Evolutionary conservation across 768 basidiomycete species (phyloP).

Genomic region (Termitomyces sp.): DNA sequence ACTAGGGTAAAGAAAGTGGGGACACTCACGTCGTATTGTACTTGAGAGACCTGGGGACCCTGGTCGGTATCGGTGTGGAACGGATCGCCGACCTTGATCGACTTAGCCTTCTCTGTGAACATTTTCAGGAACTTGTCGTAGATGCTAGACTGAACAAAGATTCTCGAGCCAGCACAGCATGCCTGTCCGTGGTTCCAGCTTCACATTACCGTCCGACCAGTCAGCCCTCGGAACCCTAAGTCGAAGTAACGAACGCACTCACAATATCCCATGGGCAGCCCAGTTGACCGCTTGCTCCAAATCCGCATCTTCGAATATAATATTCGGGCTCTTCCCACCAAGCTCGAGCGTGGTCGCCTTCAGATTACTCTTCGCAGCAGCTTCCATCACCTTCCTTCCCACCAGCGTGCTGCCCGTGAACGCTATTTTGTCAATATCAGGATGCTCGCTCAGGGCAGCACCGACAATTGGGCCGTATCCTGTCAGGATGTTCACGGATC

Average conservation of each 20-base stretch:
- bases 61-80: slow-evolving; percentile 56
- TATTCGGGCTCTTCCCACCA: slow-evolving; percentile 61
- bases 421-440: slow-evolving; percentile 59
- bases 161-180: slow-evolving; percentile 84
- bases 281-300: slow-evolving; percentile 61
- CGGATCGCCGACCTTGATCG: slow-evolving; percentile 65
- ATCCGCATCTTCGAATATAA: slow-evolving; percentile 64
- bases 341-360: slow-evolving; percentile 77
- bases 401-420: slow-evolving; percentile 57
- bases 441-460: slow-evolving; percentile 63
- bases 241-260: slow-evolving; percentile 17
- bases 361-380: slow-evolving; percentile 68
- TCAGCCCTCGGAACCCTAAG: too few relatives aligned
- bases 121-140: slow-evolving; percentile 74
- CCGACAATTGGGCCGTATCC: slow-evolving; percentile 72
- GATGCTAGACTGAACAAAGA: slow-evolving; percentile 75
- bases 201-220: too few relatives aligned
- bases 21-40: slow-evolving; percentile 60
- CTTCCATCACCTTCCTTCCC: slow-evolving; percentile 70
- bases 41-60: slow-evolving; percentile 75
- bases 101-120: slow-evolving; percentile 50
- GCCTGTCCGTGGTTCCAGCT: slow-evolving; percentile 72
- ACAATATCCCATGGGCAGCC: slow-evolving; percentile 67
- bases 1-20: not conserved
- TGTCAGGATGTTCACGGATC: slow-evolving; percentile 71